These are phyloP conservation scores for Trypanosomatidae sp. DNA, from an alignment of 208 protist genomes.

Conservation along the genomic window DNA sequence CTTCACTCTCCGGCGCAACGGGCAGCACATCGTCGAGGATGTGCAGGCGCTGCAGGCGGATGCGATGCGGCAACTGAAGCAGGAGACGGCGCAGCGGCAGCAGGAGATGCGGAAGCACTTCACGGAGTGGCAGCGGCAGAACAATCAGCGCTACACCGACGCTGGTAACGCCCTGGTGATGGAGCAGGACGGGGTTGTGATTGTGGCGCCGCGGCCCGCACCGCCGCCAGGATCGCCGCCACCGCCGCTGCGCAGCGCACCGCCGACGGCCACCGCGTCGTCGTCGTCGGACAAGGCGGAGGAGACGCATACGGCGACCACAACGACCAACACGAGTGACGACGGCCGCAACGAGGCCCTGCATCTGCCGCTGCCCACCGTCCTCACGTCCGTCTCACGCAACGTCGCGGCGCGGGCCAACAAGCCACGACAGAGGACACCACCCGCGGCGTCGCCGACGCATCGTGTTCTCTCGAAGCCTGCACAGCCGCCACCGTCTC, in stretches of 20 bases:
- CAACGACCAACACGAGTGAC: no score
- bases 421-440: no score
- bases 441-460: no score
- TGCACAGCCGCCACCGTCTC: no score
- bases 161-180: conserved; percentile 42
- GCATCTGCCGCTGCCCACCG: no score
- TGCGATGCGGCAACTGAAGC: conserved; percentile 14
- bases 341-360: no score
- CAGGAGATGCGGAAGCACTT: conserved; percentile 39
- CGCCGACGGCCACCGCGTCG: no score
- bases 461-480: no score
- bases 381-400: no score
- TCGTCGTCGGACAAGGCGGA: no score
- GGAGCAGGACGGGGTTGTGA: conserved; percentile 42
- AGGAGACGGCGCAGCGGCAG: conserved; percentile 27
- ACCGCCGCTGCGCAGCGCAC: background rate
- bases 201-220: conserved; percentile 36
- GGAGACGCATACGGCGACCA: no score
- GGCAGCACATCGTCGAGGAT: conserved; percentile 20
- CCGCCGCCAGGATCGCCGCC: conserved; percentile 2
- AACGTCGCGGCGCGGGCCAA: no score
- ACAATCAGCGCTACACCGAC: conserved; percentile 36
- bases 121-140: conserved; percentile 41
- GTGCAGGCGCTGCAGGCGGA: conserved; percentile 15
- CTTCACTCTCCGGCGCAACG: conserved; percentile 11